A percentile compares a stretch with the other conserved stretches of the same genome.
Evolutionary conservation across 2,329 filamentous ascomycete genomes (phyloP).

Genomic region (Xylariaceae sp.): DNA sequence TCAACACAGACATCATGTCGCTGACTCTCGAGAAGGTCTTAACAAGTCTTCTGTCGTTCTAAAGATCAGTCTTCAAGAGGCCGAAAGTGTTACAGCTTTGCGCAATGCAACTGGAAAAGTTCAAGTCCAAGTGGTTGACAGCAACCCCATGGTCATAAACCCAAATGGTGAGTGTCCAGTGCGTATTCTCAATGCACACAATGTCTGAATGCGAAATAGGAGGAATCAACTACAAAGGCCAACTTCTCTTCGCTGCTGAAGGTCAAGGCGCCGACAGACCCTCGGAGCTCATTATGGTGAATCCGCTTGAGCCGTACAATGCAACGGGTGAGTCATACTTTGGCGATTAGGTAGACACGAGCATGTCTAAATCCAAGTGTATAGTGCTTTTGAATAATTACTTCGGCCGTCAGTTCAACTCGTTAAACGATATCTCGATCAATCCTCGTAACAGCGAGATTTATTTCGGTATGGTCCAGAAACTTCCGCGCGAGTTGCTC

Average conservation of each 20-base stretch:
- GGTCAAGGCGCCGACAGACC: constrained; percentile 43
- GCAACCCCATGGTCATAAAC: constrained; percentile 43
- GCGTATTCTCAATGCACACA: too few relatives aligned
- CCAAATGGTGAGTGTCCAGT: constrained; percentile 40
- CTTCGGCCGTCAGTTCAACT: constrained; percentile 57
- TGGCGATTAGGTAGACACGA: too few relatives aligned
- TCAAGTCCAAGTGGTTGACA: constrained; percentile 38
- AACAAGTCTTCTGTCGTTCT: constrained; percentile 48
- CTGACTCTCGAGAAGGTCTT: constrained; percentile 30
- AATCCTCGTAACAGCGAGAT: constrained; percentile 52
- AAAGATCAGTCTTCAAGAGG: constrained; percentile 45
- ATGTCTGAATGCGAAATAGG: constrained; percentile 30
- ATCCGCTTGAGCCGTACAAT: constrained; percentile 40
- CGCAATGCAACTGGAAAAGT: constrained; percentile 39
- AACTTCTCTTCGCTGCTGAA: constrained; percentile 47
- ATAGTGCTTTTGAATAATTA: constrained; percentile 54
- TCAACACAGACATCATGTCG: background rate
- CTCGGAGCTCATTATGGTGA: constrained; percentile 39
- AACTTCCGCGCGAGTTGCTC: too few relatives aligned
- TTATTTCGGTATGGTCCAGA: constrained; percentile 43
- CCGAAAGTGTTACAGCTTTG: constrained; percentile 35
- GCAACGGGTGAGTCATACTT: constrained; percentile 36
- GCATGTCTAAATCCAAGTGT: constrained; percentile 5
- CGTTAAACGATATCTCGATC: constrained; percentile 54
- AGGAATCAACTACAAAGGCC: constrained; percentile 46